phyloP scores from a whole-genome alignment of 768 basidiomycete genomes.

The Tulasnella sp. region DNA sequence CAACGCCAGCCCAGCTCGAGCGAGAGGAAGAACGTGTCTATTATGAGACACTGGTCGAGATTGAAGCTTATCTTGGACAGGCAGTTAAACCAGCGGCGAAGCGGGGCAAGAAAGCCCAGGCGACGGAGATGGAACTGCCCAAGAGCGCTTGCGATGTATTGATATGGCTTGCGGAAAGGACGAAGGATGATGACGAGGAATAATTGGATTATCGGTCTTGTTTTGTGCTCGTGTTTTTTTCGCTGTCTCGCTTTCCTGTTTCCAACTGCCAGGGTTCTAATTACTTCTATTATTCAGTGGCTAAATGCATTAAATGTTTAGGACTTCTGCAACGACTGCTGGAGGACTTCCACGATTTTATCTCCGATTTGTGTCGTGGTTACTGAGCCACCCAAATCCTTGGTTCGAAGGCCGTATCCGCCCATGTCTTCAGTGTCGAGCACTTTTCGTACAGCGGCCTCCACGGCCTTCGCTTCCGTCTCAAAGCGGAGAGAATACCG shows the following conservation, averaged over 20 bases:
- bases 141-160: constrained; percentile 20
- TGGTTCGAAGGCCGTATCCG: constrained; percentile 51
- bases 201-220: background rate
- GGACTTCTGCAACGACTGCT: constrained; percentile 45
- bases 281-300: background rate
- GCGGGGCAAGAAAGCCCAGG: background rate
- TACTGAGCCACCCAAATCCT: constrained; percentile 78
- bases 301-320: constrained; percentile 5
- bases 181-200: background rate
- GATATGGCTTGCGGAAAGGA: constrained; percentile 19
- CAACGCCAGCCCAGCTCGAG: background rate
- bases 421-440: constrained; percentile 49
- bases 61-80: constrained; percentile 24
- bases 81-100: constrained; percentile 20
- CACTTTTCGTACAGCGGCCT: constrained; percentile 84
- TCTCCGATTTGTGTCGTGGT: constrained; percentile 80
- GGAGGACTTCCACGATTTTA: constrained; percentile 69
- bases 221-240: constrained; percentile 32
- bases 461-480: constrained; percentile 77
- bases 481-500: constrained; percentile 92
- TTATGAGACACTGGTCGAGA: constrained; percentile 21
- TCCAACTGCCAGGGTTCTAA: background rate
- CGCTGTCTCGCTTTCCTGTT: background rate
- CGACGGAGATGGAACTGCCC: background rate
- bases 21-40: constrained; percentile 22